These are phyloP conservation scores for Barnettozyma sucrosica DNA, from an alignment of 805 yeast genomes.

Conservation along the genomic window DNA sequence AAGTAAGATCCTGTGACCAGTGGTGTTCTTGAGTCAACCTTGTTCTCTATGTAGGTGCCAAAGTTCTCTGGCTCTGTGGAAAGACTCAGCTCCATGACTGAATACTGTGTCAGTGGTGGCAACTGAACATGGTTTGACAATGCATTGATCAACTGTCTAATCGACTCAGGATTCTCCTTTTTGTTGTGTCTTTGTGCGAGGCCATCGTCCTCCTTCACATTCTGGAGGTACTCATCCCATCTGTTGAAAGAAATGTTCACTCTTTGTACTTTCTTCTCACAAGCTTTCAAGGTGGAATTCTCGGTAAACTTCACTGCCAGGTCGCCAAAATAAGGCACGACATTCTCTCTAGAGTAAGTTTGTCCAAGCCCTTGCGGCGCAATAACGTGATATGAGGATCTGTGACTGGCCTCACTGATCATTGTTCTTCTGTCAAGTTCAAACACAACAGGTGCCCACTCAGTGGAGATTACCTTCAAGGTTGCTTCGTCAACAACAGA, in stretches of 20 bases:
- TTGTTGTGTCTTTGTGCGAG: conserved; percentile 19
- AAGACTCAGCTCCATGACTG: conserved; percentile 60
- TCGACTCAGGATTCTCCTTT: conserved; percentile 28
- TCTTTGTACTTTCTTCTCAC: conserved; percentile 61
- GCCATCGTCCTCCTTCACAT: conserved; percentile 38
- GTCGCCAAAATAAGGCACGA: conserved; percentile 90
- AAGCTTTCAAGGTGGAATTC: conserved; percentile 41
- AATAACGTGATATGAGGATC: conserved; percentile 63
- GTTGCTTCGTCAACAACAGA: conserved; percentile 53
- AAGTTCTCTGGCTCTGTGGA: conserved; percentile 52
- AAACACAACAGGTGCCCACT: conserved; percentile 91
- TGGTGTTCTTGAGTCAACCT: conserved; percentile 48
- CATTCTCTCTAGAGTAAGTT: conserved; percentile 66
- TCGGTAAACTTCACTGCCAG: conserved; percentile 42
- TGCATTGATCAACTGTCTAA: conserved; percentile 38
- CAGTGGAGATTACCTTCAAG: conserved; percentile 58
- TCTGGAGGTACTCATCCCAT: conserved; percentile 70
- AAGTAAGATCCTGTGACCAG: conserved; percentile 56
- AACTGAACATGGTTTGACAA: conserved; percentile 37
- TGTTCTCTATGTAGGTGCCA: conserved; percentile 36
- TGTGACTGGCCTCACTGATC: conserved; percentile 48
- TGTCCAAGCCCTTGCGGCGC: conserved; percentile 86
- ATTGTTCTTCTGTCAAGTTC: conserved; percentile 77
- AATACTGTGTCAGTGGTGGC: conserved; percentile 42
- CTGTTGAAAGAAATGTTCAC: conserved; percentile 68